Percentiles rank a stretch among this genome's conserved stretches.
Evolutionary conservation across 129 eudicot species (phyloP).

Genomic region (Lactuca sativa): DNA sequence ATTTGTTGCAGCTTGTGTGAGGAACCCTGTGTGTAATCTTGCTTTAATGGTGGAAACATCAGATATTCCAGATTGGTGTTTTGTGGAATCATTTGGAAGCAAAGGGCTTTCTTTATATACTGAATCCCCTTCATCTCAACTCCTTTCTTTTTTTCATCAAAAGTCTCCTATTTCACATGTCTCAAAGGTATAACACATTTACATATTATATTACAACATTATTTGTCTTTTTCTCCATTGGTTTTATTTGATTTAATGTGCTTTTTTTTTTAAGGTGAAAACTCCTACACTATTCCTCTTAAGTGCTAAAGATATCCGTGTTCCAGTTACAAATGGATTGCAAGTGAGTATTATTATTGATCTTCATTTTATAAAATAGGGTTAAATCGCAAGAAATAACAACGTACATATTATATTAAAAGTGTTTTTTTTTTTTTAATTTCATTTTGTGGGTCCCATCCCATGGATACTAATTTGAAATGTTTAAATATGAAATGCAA

Average conservation of each 20-base stretch:
- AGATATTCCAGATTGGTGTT: conserved; percentile 98
- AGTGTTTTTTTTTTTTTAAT: too few relatives aligned
- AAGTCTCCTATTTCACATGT: conserved; percentile 86
- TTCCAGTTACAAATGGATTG: conserved; percentile 78
- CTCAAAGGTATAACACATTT: conserved; percentile 47
- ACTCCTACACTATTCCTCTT: conserved; percentile 84
- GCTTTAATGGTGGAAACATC: conserved; percentile 86
- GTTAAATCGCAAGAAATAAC: neutral
- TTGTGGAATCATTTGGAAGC: conserved; percentile 71
- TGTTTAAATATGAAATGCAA: conserved; percentile 6
- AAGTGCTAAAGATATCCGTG: conserved; percentile 93
- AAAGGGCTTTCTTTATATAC: conserved; percentile 64
- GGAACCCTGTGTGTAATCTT: conserved; percentile 97
- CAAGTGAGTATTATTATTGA: conserved; percentile 54
- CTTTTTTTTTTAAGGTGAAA: conserved; percentile 65
- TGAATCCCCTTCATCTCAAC: conserved; percentile 66
- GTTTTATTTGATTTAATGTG: neutral
- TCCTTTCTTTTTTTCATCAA: conserved; percentile 46
- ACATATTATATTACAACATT: too few relatives aligned
- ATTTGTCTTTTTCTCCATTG: neutral
- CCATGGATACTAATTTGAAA: neutral
- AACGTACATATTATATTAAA: too few relatives aligned
- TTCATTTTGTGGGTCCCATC: neutral
- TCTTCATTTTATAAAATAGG: neutral
- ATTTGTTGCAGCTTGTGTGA: conserved; percentile 84